Evolutionary conservation across 257 asterid species (phyloP).

Genomic region (Anisodus acutangulus): DNA sequence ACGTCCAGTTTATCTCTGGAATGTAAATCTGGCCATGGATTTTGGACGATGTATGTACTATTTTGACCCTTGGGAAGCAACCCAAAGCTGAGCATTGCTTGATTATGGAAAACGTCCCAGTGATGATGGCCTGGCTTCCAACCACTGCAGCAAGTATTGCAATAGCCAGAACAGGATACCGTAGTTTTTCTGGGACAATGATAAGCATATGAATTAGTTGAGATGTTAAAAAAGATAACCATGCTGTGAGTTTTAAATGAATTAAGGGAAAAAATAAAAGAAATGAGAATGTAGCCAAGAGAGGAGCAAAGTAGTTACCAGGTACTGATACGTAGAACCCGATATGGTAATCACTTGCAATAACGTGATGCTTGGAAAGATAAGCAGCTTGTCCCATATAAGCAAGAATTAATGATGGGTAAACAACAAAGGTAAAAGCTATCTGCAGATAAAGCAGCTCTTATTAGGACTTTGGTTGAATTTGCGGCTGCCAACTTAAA

Average conservation of each 20-base stretch:
- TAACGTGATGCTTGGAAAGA: constrained; percentile 82
- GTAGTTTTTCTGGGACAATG: constrained; percentile 57
- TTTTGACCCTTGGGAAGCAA: constrained; percentile 85
- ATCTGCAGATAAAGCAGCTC: constrained; percentile 50
- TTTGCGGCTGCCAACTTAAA: background rate
- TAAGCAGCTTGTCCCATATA: constrained; percentile 99
- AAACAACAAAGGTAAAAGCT: constrained; percentile 85
- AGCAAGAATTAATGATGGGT: constrained; percentile 92
- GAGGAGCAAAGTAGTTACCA: constrained; percentile 46
- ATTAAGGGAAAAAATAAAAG: background rate
- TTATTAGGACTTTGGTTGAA: constrained; percentile 1
- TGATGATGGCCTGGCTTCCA: constrained; percentile 96
- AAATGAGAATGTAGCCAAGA: constrained; percentile 17
- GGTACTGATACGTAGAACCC: constrained; percentile 97
- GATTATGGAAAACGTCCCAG: constrained; percentile 91
- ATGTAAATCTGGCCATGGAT: constrained; percentile 90
- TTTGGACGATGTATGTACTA: constrained; percentile 86
- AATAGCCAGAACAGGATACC: constrained; percentile 93
- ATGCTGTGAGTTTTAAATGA: background rate
- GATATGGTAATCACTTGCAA: constrained; percentile 66
- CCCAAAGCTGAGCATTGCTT: constrained; percentile 97
- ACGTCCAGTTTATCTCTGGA: constrained; percentile 92
- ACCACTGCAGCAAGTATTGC: constrained; percentile 98
- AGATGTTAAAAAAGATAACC: background rate
- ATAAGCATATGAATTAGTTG: background rate